Conservation (phyloP, 768 basidiomycete genomes). For the Panaeolus cyanescens region DNA sequence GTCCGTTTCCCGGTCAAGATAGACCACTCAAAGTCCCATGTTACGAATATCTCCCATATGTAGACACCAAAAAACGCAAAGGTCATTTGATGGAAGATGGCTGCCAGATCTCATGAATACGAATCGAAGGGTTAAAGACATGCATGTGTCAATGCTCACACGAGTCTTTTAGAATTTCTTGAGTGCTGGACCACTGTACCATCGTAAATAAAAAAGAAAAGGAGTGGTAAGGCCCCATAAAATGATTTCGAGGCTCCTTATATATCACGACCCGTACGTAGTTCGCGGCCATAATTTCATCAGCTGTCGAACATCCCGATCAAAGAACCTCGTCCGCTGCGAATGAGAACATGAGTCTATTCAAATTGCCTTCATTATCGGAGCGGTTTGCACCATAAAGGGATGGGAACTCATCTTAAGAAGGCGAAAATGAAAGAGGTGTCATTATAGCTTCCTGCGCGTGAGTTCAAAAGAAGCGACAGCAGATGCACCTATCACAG, state of each 20-base stretch:
- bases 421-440: not conserved
- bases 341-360: not conserved
- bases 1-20: slow-evolving; percentile 55
- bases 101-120: slow-evolving; percentile 30
- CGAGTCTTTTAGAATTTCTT: slow-evolving; percentile 44
- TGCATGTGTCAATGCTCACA: too few species aligned
- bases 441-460: not conserved
- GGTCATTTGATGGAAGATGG: slow-evolving; percentile 58
- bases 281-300: not conserved
- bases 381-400: not conserved
- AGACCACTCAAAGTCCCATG: slow-evolving; percentile 70
- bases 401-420: slow-evolving; percentile 1
- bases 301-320: not conserved
- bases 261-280: not conserved
- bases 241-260: not conserved
- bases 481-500: too few species aligned
- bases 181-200: slow-evolving; percentile 53
- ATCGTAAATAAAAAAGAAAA: slow-evolving; percentile 24
- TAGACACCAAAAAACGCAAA: slow-evolving; percentile 69
- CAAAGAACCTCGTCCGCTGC: not conserved
- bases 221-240: not conserved
- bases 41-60: slow-evolving; percentile 66
- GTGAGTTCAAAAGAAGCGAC: too few species aligned
- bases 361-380: not conserved
- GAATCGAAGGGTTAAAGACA: not conserved